phyloP scores from a whole-genome alignment of 2,329 filamentous ascomycete genomes.

The Acarospora socialis region DNA sequence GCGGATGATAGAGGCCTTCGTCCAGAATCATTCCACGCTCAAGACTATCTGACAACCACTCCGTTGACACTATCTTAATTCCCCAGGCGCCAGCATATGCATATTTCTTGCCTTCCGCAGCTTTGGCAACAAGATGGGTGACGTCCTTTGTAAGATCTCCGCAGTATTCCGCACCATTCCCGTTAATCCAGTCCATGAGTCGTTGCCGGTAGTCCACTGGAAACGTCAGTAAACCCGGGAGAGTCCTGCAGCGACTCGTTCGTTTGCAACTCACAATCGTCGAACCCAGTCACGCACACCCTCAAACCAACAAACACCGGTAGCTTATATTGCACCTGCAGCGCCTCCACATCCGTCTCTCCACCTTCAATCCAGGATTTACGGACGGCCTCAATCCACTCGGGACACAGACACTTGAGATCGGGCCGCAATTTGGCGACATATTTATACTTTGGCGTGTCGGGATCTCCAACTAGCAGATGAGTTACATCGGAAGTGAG shows the following conservation, averaged over 20 bases:
- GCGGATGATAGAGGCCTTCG: slow-evolving; percentile 69
- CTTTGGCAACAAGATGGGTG: slow-evolving; percentile 73
- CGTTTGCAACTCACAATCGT: slow-evolving; percentile 38
- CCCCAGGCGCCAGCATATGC: slow-evolving; percentile 72
- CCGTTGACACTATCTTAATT: slow-evolving; percentile 61
- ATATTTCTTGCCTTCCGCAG: slow-evolving; percentile 78
- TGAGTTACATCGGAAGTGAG: slow-evolving; percentile 94
- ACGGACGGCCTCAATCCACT: slow-evolving; percentile 72
- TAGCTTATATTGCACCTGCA: slow-evolving; percentile 46
- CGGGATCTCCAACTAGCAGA: slow-evolving; percentile 74
- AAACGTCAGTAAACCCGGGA: no score
- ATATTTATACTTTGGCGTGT: slow-evolving; percentile 90
- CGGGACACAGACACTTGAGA: slow-evolving; percentile 65
- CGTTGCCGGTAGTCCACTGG: slow-evolving; percentile 50
- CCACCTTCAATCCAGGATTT: slow-evolving; percentile 67
- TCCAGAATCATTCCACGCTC: slow-evolving; percentile 82
- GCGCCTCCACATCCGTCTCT: slow-evolving; percentile 53
- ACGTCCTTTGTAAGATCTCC: slow-evolving; percentile 75
- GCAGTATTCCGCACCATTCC: slow-evolving; percentile 69
- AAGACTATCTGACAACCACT: slow-evolving; percentile 76
- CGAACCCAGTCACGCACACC: slow-evolving; percentile 57
- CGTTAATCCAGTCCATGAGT: slow-evolving; percentile 52
- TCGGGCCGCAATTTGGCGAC: slow-evolving; percentile 82
- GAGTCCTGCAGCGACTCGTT: no score
- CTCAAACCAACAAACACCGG: slow-evolving; percentile 37